A percentile compares a stretch with the other conserved stretches of the same genome.
Conservation (phyloP, 345 rosid species). For the Citrus reticulata region DNA sequence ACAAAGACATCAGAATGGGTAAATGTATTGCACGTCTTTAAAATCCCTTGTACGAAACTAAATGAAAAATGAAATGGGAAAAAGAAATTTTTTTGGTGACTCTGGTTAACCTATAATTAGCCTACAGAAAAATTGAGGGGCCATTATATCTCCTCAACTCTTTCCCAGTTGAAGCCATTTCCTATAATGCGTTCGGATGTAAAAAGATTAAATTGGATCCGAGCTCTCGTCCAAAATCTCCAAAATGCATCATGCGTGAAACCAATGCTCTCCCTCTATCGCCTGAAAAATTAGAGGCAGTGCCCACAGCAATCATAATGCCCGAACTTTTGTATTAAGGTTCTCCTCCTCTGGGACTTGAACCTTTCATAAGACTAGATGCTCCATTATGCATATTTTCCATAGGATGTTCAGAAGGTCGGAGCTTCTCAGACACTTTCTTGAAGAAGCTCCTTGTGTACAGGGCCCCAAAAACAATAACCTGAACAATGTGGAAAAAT, state of each 20-base stretch:
- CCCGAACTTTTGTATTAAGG: conserved; percentile 17
- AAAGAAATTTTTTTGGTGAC: neutral
- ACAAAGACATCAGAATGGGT: neutral
- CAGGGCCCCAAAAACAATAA: conserved; percentile 72
- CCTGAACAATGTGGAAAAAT: conserved; percentile 29
- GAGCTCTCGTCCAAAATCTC: neutral
- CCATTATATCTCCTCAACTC: neutral
- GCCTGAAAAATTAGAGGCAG: conserved; percentile 11
- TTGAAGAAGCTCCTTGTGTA: conserved; percentile 54
- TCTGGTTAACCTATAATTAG: neutral
- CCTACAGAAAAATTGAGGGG: neutral
- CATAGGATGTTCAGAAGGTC: conserved; percentile 24
- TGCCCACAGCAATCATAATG: neutral
- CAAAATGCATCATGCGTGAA: neutral
- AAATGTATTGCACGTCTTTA: neutral
- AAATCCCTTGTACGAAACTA: neutral
- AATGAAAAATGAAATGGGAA: neutral
- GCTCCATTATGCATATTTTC: conserved; percentile 35
- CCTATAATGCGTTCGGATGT: neutral
- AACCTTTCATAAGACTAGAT: conserved; percentile 32
- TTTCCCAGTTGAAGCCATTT: neutral
- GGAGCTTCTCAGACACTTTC: conserved; percentile 32
- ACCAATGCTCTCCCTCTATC: neutral
- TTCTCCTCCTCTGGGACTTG: neutral
- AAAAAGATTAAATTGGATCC: neutral